Evolutionary conservation across 148 eudicot species (phyloP), one percentile per base, ranked within the genome.

Genomic region (Spergularia bocconei): DNA sequence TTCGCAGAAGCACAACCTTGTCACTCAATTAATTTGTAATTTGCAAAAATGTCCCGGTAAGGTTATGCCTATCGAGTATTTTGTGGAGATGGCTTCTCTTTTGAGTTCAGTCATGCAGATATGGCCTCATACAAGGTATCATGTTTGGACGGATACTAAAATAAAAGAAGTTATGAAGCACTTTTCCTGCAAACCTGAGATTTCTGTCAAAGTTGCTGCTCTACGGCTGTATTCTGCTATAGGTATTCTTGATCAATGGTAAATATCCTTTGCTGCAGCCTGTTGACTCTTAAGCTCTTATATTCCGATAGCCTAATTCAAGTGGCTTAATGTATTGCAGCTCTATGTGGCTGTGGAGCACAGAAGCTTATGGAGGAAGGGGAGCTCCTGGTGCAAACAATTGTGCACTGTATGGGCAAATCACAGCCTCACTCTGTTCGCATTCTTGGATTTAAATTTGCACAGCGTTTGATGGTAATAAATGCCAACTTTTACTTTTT

Each of bases 281-380:
- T 51, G 39, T 72, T 69, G 74, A 63, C 16, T 20, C 56, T 53
- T 25, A 64, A 44, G 51, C 50, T 78, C 69, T 50, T 74, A 72
- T 71, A 21, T 79, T 63, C 36, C 60, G 53, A 51, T 66, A 58
- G 72, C 76, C 36, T 53, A 17, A 65, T 3, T 74, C 50, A 72
- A 75, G 62, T 69, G 47, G 50, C 56, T 41, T 73, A 57, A 70
- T 76, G 65, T 53, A 11, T 71, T 52, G 67, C 89, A 94, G 98
- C 91, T 58, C 70, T 91, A 68, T 94, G 98, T 82, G 86, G 87
- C 71, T 78, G 77, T 86, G 97, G 94, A 74, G 97, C 93, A 10
- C 78, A 86, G 70, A 87, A 84, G 85, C 88, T 91, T 78, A 76
- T 91, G 41, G 90, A 87, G 68, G 79, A 72, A 78, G 86, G 79